phyloP scores from a whole-genome alignment of 257 asterid genomes.

The Thymus quinquecostatus region DNA sequence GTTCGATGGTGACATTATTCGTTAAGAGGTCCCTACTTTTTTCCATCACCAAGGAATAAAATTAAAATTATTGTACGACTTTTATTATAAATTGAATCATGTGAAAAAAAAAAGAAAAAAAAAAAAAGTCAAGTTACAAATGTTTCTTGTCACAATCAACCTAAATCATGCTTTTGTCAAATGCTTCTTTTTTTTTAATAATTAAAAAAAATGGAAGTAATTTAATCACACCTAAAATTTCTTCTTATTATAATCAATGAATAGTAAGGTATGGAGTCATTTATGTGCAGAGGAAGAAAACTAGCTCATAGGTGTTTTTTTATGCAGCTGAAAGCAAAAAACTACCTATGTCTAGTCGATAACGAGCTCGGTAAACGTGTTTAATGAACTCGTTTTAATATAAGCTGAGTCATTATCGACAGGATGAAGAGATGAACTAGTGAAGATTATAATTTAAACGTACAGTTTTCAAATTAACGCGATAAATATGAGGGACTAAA shows the following conservation, averaged over 20 bases:
- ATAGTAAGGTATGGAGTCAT: not conserved
- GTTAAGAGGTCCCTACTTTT: slow-evolving; percentile 36
- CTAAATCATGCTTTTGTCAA: slow-evolving; percentile 37
- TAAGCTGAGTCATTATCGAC: too few relatives aligned
- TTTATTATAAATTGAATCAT: slow-evolving; percentile 1
- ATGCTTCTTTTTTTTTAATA: not conserved
- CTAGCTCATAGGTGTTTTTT: not conserved
- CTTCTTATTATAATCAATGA: not conserved
- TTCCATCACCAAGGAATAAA: slow-evolving; percentile 24
- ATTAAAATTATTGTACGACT: slow-evolving; percentile 27
- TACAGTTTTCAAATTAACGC: not conserved
- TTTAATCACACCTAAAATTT: not conserved
- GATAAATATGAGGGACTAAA: not conserved
- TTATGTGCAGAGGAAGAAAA: not conserved
- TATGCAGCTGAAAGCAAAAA: too few relatives aligned
- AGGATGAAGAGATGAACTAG: too few relatives aligned
- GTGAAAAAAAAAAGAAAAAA: not conserved
- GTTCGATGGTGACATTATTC: slow-evolving; percentile 29
- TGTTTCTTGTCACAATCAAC: slow-evolving; percentile 37
- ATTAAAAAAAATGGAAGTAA: not conserved
- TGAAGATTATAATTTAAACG: too few relatives aligned
- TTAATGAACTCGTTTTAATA: too few relatives aligned
- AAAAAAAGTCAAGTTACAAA: slow-evolving; percentile 34
- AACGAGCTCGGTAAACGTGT: too few relatives aligned
- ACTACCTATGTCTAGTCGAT: too few relatives aligned